Conservation (phyloP, 352 stramenopile genomes). For the Globisporangium polare region DNA sequence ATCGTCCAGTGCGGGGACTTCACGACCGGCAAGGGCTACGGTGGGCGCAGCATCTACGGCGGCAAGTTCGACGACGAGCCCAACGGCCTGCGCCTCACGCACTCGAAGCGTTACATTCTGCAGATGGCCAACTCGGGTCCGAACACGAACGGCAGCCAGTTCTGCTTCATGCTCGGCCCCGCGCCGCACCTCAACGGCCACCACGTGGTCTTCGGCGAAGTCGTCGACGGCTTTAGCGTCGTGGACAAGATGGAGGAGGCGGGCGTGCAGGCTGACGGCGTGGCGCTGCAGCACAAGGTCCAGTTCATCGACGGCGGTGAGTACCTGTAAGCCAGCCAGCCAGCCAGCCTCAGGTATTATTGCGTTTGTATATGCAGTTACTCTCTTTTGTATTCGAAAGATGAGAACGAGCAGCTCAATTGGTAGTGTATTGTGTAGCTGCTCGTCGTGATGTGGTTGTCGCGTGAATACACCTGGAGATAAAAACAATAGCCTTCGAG, state of each 20-base stretch:
- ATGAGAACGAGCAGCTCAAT: neutral
- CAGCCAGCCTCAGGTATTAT: neutral
- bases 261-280: conserved; percentile 56
- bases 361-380: neutral
- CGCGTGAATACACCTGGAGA: neutral
- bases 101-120: conserved; percentile 80
- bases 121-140: conserved; percentile 98
- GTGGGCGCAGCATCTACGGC: conserved; percentile 97
- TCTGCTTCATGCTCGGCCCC: conserved; percentile 96
- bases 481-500: neutral
- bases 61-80: conserved; percentile 98
- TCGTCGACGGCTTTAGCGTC: conserved; percentile 78
- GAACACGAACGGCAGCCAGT: conserved; percentile 99
- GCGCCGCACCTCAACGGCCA: conserved; percentile 76
- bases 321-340: conserved; percentile 26
- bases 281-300: conserved; percentile 71
- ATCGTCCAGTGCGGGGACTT: conserved; percentile 98
- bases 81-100: conserved; percentile 67
- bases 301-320: conserved; percentile 71
- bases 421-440: neutral
- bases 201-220: conserved; percentile 84
- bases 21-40: conserved; percentile 90
- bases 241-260: conserved; percentile 81
- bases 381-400: neutral
- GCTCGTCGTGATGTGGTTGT: neutral